Evolutionary conservation across 495 filamentous ascomycete genomes (phyloP).

Genomic region (Penicillium pancosmium): DNA sequence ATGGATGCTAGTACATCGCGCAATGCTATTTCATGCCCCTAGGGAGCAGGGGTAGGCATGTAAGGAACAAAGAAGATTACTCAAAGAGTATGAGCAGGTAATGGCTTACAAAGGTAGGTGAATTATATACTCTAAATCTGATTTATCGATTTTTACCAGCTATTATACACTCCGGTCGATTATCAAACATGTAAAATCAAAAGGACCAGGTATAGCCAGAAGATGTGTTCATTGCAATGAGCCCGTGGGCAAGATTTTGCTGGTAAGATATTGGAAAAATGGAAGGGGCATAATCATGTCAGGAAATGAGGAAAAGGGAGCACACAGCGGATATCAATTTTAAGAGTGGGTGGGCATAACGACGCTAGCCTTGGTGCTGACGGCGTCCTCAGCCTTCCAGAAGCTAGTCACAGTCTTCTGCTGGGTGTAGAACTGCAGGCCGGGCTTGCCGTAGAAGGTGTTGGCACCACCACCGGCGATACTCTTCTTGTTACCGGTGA

Average conservation of each 20-base stretch:
- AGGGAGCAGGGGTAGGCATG: too few relatives aligned
- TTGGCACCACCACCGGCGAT: conserved; percentile 91
- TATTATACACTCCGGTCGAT: not conserved
- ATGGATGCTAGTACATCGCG: too few relatives aligned
- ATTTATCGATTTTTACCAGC: not conserved
- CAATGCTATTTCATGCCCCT: too few relatives aligned
- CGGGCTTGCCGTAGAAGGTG: conserved; percentile 93
- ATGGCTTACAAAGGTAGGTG: not conserved
- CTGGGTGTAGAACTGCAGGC: conserved; percentile 94
- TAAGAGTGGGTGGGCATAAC: conserved; percentile 88
- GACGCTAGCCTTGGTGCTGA: conserved; percentile 75
- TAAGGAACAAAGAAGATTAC: too few relatives aligned
- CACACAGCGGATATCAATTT: not conserved
- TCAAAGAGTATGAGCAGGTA: too few relatives aligned
- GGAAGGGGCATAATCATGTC: conserved; percentile 1
- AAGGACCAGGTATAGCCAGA: not conserved
- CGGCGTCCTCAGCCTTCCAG: conserved; percentile 85
- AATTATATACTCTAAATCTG: not conserved
- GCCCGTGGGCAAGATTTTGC: conserved; percentile 9
- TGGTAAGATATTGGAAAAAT: not conserved
- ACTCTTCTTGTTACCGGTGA: conserved; percentile 98
- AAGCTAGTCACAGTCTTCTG: conserved; percentile 94
- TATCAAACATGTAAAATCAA: not conserved
- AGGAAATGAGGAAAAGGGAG: conserved; percentile 4
- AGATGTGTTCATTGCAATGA: not conserved